Conservation (phyloP, 441 rosid species). For the Pelargonium cotyledonis region DNA sequence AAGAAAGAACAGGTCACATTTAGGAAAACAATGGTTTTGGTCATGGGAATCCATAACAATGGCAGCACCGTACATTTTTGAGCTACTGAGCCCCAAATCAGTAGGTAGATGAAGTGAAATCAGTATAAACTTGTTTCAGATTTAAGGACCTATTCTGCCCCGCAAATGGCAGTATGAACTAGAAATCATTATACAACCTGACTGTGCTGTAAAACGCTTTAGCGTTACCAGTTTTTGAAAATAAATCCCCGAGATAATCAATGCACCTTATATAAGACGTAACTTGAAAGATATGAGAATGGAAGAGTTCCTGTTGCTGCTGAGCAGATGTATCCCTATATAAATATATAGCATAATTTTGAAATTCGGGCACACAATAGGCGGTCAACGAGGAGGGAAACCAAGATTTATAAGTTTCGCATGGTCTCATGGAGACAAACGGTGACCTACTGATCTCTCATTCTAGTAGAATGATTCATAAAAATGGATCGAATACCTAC, state of each 20-base stretch:
- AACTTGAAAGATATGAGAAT: no score
- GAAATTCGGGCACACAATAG: background rate
- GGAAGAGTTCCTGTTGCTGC: no score
- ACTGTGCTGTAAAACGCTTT: no score
- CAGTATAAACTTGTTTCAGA: background rate
- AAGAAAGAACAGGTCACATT: constrained; percentile 16
- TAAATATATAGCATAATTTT: background rate
- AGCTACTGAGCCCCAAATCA: background rate
- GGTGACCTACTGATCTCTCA: background rate
- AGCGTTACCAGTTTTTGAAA: background rate
- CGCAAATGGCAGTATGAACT: background rate
- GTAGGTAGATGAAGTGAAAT: no score
- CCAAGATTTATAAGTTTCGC: background rate
- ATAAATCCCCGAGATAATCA: background rate
- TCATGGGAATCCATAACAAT: background rate
- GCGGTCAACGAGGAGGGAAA: background rate
- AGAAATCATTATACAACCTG: background rate
- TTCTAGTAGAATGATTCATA: background rate
- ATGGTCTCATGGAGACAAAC: background rate
- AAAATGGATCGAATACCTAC: constrained; percentile 24
- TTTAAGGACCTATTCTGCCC: background rate
- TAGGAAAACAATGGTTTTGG: background rate
- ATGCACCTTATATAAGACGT: background rate
- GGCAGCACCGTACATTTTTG: background rate
- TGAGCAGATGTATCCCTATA: no score